Percentiles rank a stretch among this genome's conserved stretches.
phyloP scores from a whole-genome alignment of 2,329 filamentous ascomycete species.

The Phaeosphaeria sp. region DNA sequence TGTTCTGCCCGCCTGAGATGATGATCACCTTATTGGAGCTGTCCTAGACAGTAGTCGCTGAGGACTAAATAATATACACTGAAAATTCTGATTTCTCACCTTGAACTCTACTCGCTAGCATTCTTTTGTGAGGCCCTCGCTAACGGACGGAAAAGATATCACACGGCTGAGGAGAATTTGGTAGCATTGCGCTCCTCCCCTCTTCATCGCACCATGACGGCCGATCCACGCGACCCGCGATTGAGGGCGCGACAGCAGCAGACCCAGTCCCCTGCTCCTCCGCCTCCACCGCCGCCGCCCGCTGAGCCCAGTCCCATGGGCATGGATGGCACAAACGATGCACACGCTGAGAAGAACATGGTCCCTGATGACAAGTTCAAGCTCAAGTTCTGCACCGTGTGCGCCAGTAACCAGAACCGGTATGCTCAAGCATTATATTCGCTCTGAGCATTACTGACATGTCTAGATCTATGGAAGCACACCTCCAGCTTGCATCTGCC shows the following conservation, averaged over 20 bases:
- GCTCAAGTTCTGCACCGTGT: constrained; percentile 98
- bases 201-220: constrained; percentile 40
- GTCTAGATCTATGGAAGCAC: constrained; percentile 93
- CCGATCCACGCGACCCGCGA: constrained; percentile 60
- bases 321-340: constrained; percentile 41
- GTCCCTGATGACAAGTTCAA: constrained; percentile 70
- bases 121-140: constrained; percentile 12
- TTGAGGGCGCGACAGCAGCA: constrained; percentile 54
- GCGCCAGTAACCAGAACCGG: constrained; percentile 97
- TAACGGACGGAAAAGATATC: constrained; percentile 17
- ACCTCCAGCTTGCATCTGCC: constrained; percentile 85
- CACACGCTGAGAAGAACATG: constrained; percentile 27
- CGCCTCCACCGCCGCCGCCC: constrained; percentile 56
- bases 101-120: constrained; percentile 20
- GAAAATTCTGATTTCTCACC: constrained; percentile 49
- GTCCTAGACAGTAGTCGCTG: constrained; percentile 64
- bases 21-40: constrained; percentile 79
- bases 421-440: constrained; percentile 53
- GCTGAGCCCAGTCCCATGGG: constrained; percentile 44
- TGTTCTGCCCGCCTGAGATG: constrained; percentile 46
- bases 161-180: constrained; percentile 23
- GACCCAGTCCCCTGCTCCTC: constrained; percentile 55
- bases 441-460: constrained; percentile 17
- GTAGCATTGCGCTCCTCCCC: background rate
- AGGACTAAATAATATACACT: constrained; percentile 57